Evolutionary conservation across 2,329 filamentous ascomycete species (phyloP).

Genomic region (Madurella fahalii): DNA sequence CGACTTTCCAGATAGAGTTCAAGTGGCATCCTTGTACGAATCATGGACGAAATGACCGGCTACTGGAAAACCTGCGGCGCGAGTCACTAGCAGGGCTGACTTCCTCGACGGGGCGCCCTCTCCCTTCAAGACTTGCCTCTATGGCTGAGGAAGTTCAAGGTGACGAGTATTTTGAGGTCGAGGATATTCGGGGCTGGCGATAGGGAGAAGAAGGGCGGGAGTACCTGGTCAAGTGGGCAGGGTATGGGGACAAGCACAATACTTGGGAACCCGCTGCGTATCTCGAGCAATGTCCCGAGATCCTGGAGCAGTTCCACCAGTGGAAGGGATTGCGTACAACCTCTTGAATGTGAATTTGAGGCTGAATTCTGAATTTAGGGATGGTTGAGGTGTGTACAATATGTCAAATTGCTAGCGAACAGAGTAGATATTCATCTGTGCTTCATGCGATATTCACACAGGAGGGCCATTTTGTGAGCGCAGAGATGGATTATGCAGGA

Average conservation of each 20-base stretch:
- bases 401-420: no score
- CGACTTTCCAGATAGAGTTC: neutral
- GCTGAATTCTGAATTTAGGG: no score
- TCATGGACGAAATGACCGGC: no score
- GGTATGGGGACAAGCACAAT: constrained; percentile 13
- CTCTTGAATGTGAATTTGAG: no score
- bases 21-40: neutral
- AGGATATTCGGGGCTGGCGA: neutral
- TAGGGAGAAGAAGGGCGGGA: constrained; percentile 24
- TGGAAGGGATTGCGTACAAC: constrained; percentile 13
- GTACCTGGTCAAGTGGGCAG: constrained; percentile 8
- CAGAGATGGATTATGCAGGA: no score
- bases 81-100: no score
- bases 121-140: neutral
- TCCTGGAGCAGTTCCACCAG: constrained; percentile 17
- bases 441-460: no score
- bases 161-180: neutral
- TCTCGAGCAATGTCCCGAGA: constrained; percentile 14
- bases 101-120: no score
- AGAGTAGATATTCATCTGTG: no score
- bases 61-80: no score
- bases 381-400: no score
- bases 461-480: no score
- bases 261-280: constrained; percentile 14
- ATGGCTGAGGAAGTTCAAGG: neutral